Percentiles rank a stretch among this genome's conserved stretches.
Conservation (phyloP, 805 yeast genomes). For the Metschnikowia vanudenii region DNA sequence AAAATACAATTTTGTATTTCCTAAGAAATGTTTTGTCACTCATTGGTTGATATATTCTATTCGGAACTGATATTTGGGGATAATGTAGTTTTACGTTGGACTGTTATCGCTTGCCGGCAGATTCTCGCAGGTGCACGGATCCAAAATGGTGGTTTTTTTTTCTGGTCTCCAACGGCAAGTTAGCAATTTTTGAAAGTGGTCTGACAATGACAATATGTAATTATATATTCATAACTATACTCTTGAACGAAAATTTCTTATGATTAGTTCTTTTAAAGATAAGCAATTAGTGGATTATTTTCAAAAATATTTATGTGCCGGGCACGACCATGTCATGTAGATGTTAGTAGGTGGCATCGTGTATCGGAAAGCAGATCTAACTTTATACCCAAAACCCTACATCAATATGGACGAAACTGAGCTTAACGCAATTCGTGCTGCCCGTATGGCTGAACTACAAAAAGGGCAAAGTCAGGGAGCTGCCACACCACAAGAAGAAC, state of each 20-base stretch:
- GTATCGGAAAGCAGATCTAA: too few species aligned
- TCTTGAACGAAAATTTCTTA: too few species aligned
- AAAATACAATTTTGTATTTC: conserved; percentile 85
- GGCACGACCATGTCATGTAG: background rate
- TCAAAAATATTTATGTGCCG: background rate
- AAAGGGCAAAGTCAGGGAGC: conserved; percentile 42
- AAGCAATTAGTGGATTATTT: too few species aligned
- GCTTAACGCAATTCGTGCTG: conserved; percentile 85
- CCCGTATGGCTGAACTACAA: conserved; percentile 85
- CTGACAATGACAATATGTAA: too few species aligned
- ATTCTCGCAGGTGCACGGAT: conserved; percentile 10
- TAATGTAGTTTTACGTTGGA: background rate
- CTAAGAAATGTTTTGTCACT: conserved; percentile 44
- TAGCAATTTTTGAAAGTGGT: too few species aligned
- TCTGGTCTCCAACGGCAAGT: too few species aligned
- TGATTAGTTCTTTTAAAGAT: too few species aligned
- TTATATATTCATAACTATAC: too few species aligned
- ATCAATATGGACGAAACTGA: conserved; percentile 78
- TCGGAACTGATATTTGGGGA: background rate
- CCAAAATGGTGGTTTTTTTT: background rate
- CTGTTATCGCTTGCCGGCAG: background rate
- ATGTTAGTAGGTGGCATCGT: background rate
- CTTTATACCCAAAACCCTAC: background rate
- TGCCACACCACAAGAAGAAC: conserved; percentile 30
- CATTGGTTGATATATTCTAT: conserved; percentile 10